These are phyloP conservation scores for Cordyceps farinosa DNA, from an alignment of 2,329 filamentous ascomycete genomes.

Conservation along the genomic window DNA sequence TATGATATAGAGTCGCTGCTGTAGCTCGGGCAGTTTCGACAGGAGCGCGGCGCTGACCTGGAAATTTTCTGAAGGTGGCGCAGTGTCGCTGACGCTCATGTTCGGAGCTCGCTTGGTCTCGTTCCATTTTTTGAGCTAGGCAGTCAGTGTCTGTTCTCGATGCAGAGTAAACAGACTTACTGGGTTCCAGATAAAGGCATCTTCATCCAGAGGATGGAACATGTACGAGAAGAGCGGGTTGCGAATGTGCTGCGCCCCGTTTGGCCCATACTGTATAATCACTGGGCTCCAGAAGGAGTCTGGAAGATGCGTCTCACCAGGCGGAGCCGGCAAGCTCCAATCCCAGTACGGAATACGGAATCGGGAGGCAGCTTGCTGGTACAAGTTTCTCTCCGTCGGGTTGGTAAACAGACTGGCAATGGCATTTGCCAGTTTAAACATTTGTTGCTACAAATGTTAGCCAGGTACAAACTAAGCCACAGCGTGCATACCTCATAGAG, in stretches of 20 bases:
- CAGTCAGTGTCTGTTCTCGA: background rate
- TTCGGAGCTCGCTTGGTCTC: conserved; percentile 57
- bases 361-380: conserved; percentile 46
- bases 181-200: conserved; percentile 56
- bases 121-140: conserved; percentile 55
- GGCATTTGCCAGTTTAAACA: conserved; percentile 33
- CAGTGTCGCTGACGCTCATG: conserved; percentile 25
- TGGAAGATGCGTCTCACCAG: conserved; percentile 46
- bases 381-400: conserved; percentile 42
- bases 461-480: conserved; percentile 6
- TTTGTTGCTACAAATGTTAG: conserved; percentile 33
- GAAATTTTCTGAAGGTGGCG: conserved; percentile 54
- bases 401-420: conserved; percentile 50
- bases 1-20: conserved; percentile 63
- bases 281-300: conserved; percentile 44
- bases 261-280: conserved; percentile 54
- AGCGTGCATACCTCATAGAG: conserved; percentile 48
- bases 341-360: conserved; percentile 60
- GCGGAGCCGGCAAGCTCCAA: conserved; percentile 49
- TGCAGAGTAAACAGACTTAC: conserved; percentile 41
- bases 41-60: conserved; percentile 46
- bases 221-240: conserved; percentile 61
- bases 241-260: conserved; percentile 50
- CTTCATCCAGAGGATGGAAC: conserved; percentile 57
- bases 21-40: conserved; percentile 49